Percentiles rank a stretch among this genome's conserved stretches.
Evolutionary conservation across 2,329 filamentous ascomycete species (phyloP).

Genomic region (Blastomyces gilchristii): DNA sequence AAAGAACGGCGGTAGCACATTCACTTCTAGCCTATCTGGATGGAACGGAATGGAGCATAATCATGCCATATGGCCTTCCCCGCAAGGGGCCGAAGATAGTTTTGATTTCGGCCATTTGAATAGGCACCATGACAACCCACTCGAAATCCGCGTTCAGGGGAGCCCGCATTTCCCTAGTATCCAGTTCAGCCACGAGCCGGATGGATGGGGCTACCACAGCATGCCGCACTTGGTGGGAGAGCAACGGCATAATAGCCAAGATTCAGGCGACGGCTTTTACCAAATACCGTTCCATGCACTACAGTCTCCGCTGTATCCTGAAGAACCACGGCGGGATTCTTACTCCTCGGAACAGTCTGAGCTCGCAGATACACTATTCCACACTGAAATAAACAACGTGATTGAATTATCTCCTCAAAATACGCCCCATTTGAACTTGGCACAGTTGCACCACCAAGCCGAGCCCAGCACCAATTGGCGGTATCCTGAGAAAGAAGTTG

Average conservation of each 20-base stretch:
- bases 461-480: constrained; percentile 25
- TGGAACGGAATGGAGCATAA: constrained; percentile 1
- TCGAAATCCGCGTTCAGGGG: neutral
- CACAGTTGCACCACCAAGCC: constrained; percentile 21
- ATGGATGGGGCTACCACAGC: constrained; percentile 10
- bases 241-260: neutral
- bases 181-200: constrained; percentile 1
- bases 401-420: constrained; percentile 12
- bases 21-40: neutral
- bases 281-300: constrained; percentile 25
- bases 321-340: constrained; percentile 22
- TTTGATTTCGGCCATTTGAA: neutral
- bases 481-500: constrained; percentile 33
- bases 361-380: neutral
- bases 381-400: constrained; percentile 4
- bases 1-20: neutral
- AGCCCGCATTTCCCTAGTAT: neutral
- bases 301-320: constrained; percentile 23
- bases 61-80: neutral
- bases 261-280: constrained; percentile 20
- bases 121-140: neutral
- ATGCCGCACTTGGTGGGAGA: constrained; percentile 2
- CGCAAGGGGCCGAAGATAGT: neutral
- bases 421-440: constrained; percentile 1
- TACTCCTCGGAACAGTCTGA: constrained; percentile 27